A percentile compares a stretch with the other conserved stretches of the same genome.
Evolutionary conservation across 306 rosid genomes (phyloP).

Genomic region (Malus asiatica): DNA sequence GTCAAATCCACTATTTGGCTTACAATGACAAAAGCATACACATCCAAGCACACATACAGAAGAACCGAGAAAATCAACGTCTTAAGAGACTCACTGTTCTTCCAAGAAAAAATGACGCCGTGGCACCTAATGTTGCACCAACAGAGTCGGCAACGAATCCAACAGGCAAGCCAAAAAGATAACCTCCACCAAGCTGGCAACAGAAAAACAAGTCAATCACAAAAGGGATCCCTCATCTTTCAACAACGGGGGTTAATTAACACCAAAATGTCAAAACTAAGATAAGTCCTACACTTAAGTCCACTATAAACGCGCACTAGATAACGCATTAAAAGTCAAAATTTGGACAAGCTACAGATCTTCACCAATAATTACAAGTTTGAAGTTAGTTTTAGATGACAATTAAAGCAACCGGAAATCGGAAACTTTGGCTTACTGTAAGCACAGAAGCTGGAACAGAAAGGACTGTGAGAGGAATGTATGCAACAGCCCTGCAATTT

Average conservation of each 20-base stretch:
- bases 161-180: constrained; percentile 53
- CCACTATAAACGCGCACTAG: too few species aligned
- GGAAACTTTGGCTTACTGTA: constrained; percentile 20
- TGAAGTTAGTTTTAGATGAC: not conserved
- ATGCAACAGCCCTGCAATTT: constrained; percentile 44
- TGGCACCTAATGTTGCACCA: constrained; percentile 57
- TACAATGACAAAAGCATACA: not conserved
- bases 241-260: not conserved
- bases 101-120: constrained; percentile 48
- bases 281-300: not conserved
- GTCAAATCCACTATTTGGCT: not conserved
- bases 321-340: too few species aligned
- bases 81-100: constrained; percentile 37
- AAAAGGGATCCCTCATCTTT: not conserved
- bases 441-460: constrained; percentile 56
- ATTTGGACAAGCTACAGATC: not conserved
- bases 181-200: constrained; percentile 57
- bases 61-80: not conserved
- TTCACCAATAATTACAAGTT: constrained; percentile 2
- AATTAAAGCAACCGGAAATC: not conserved
- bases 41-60: not conserved
- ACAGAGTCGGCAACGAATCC: constrained; percentile 49
- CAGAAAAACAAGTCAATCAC: not conserved
- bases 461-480: constrained; percentile 48
- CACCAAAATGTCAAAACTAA: not conserved